These are phyloP conservation scores for Pulveroboletus frians DNA, from an alignment of 768 basidiomycete species.

Conservation along the genomic window DNA sequence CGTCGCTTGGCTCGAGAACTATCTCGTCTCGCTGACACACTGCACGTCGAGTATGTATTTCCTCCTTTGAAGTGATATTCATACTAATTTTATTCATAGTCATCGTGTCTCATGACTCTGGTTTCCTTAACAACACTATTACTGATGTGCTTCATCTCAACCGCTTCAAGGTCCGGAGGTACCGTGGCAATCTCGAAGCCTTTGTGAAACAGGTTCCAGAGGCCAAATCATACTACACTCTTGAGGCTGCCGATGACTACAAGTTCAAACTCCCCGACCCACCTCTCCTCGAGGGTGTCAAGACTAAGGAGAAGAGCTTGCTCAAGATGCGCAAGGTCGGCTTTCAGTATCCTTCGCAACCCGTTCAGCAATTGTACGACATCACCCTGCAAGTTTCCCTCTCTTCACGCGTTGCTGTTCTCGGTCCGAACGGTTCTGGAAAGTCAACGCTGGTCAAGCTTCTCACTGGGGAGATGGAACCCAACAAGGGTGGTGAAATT, in stretches of 20 bases:
- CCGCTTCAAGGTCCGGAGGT: conserved; percentile 95
- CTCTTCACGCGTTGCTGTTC: conserved; percentile 95
- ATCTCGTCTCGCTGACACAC: conserved; percentile 77
- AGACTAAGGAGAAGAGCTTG: conserved; percentile 97
- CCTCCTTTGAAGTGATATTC: not conserved
- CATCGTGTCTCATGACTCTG: conserved; percentile 97
- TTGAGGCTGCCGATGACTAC: conserved; percentile 95
- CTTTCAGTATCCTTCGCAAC: conserved; percentile 89
- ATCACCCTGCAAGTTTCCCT: conserved; percentile 96
- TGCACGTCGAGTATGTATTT: conserved; percentile 81
- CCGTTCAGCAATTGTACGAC: conserved; percentile 88
- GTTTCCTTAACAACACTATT: conserved; percentile 97
- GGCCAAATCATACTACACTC: conserved; percentile 96
- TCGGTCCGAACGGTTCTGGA: conserved; percentile 98
- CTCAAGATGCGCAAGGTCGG: conserved; percentile 97
- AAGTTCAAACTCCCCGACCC: conserved; percentile 97
- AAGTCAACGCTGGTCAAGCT: conserved; percentile 97
- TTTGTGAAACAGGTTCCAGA: conserved; percentile 95
- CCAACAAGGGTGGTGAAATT: conserved; percentile 93
- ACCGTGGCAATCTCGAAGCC: conserved; percentile 90
- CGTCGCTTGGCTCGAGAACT: conserved; percentile 95
- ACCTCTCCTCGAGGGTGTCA: conserved; percentile 97
- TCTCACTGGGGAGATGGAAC: conserved; percentile 93
- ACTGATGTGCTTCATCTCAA: conserved; percentile 97
- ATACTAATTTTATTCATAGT: conserved; percentile 38